phyloP scores from a whole-genome alignment of 257 asterid genomes.

The Eustoma russellianum region DNA sequence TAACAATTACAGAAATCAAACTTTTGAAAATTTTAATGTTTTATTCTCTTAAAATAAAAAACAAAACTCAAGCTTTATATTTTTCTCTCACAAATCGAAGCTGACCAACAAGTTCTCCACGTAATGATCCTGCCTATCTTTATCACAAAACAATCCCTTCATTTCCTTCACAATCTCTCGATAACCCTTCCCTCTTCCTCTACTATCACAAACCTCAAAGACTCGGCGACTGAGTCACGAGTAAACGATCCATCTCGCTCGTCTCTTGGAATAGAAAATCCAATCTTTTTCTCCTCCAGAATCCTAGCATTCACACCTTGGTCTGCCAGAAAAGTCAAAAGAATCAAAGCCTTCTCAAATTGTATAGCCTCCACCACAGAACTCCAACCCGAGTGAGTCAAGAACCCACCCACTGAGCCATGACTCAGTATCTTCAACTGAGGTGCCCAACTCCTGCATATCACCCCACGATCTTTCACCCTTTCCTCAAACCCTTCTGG shows the following conservation, averaged over 20 bases:
- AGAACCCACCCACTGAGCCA: conserved; percentile 25
- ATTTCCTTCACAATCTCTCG: conserved; percentile 22
- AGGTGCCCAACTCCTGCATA: conserved; percentile 29
- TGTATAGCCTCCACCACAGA: conserved; percentile 27
- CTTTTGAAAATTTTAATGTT: no score
- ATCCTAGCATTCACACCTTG: conserved; percentile 19
- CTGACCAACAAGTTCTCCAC: conserved; percentile 12
- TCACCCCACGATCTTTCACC: conserved; percentile 14
- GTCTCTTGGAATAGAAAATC: conserved; percentile 16
- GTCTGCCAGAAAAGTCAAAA: conserved; percentile 22
- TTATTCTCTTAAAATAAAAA: no score
- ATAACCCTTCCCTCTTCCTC: conserved; percentile 20
- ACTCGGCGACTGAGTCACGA: conserved; percentile 17
- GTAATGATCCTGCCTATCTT: conserved; percentile 8
- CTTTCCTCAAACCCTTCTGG: conserved; percentile 28
- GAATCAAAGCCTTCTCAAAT: conserved; percentile 11
- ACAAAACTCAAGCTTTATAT: no score
- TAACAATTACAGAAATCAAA: no score
- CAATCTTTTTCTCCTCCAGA: conserved; percentile 21
- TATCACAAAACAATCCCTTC: conserved; percentile 10
- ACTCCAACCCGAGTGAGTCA: conserved; percentile 33
- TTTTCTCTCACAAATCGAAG: not conserved
- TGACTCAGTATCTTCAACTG: conserved; percentile 24
- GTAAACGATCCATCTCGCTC: conserved; percentile 22
- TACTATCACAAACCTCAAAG: conserved; percentile 21